These are phyloP conservation scores for Amborella trichopoda DNA, from an alignment of 164 flowering plant genomes.

Conservation along the genomic window DNA sequence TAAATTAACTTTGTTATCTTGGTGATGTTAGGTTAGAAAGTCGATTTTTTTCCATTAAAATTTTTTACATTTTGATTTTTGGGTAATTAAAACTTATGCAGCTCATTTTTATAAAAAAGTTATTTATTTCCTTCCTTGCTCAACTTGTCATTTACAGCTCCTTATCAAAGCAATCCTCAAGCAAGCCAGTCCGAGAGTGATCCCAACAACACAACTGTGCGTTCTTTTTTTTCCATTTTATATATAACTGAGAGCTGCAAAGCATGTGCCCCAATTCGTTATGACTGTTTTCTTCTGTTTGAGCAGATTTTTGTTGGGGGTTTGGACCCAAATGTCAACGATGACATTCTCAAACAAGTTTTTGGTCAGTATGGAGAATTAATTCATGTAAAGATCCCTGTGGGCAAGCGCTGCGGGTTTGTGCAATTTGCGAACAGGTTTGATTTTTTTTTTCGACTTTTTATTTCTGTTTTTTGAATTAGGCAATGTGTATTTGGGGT, in stretches of 20 bases:
- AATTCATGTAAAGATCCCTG: constrained; percentile 77
- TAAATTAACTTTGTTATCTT: too few relatives aligned
- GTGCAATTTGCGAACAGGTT: constrained; percentile 83
- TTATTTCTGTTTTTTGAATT: not conserved
- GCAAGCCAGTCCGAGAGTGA: constrained; percentile 60
- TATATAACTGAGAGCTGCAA: not conserved
- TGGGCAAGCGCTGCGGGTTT: constrained; percentile 86
- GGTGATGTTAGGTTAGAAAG: too few relatives aligned
- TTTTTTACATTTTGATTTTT: too few relatives aligned
- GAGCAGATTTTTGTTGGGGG: constrained; percentile 85
- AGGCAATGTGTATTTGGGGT: not conserved
- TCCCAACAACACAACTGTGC: constrained; percentile 80
- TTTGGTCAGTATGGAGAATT: constrained; percentile 65
- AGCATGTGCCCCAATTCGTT: too few relatives aligned
- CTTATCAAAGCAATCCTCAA: constrained; percentile 44
- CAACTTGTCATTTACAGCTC: constrained; percentile 38
- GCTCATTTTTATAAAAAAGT: not conserved
- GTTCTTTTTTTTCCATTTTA: constrained; percentile 22
- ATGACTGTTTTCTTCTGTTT: constrained; percentile 2
- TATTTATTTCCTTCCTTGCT: not conserved
- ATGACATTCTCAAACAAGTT: constrained; percentile 56
- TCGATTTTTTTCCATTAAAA: too few relatives aligned
- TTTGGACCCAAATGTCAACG: constrained; percentile 61
- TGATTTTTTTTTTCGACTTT: not conserved
- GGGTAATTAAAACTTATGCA: too few relatives aligned